Percentiles rank a stretch among this genome's conserved stretches.
Conservation (phyloP, 371 early-diverging fungal genomes). For the Nematocida major region DNA sequence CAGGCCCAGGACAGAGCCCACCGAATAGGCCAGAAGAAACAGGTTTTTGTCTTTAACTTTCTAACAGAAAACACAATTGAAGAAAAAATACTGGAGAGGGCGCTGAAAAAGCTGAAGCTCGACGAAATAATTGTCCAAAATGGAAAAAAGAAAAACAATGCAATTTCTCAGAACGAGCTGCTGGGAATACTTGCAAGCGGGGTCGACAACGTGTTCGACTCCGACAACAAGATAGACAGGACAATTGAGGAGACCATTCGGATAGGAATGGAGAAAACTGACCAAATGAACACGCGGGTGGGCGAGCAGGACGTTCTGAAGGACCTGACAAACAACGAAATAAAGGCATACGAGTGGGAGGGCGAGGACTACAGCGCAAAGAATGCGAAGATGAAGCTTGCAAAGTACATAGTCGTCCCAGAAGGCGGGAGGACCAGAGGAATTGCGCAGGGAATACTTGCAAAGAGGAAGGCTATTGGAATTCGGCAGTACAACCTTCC, state of each 20-base stretch:
- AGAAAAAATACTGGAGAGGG: conserved; percentile 83
- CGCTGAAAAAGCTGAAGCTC: conserved; percentile 87
- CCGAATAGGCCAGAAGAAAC: conserved; percentile 98
- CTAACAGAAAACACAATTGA: conserved; percentile 87
- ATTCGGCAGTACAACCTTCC: conserved; percentile 56
- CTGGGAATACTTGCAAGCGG: conserved; percentile 67
- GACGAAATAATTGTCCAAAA: conserved; percentile 95
- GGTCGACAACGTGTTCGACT: conserved; percentile 75
- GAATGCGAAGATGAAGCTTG: conserved; percentile 52
- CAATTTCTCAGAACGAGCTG: conserved; percentile 65
- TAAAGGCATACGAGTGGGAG: conserved; percentile 80
- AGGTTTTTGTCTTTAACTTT: conserved; percentile 92
- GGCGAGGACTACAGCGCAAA: conserved; percentile 77
- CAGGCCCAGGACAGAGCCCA: conserved; percentile 99
- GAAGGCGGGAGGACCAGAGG: conserved; percentile 26
- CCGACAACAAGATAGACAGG: conserved; percentile 85
- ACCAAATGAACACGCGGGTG: conserved; percentile 75
- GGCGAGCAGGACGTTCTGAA: conserved; percentile 70
- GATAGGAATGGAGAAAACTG: conserved; percentile 79
- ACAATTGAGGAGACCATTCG: conserved; percentile 79
- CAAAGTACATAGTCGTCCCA: conserved; percentile 27
- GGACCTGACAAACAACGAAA: conserved; percentile 15
- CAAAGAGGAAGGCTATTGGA: conserved; percentile 33
- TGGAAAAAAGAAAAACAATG: conserved; percentile 66
- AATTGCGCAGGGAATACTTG: conserved; percentile 7